Base-by-base conservation (phyloP, 108 stramenopile species). In the Cyclotella choctawhatcheeana region DNA sequence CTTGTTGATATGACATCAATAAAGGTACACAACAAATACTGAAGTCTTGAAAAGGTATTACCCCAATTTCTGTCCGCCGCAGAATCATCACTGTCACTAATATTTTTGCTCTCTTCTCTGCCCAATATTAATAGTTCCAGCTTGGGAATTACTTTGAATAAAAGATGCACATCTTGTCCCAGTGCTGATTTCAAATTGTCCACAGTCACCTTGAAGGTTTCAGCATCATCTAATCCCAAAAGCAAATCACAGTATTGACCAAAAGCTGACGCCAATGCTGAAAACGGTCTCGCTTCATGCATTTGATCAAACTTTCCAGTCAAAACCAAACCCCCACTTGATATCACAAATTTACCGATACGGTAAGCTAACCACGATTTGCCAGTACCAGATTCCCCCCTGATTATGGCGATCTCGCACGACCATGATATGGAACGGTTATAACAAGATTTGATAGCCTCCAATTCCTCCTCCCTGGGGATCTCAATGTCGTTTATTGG, bases 231-330 rank as follows among this genome's bases (percentile, higher is more conserved):
- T 0, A n/a, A n/a, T n/a, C n/a, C n/a, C n/a, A 54, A 21, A 21
- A 67, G 26, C 0, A 18, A 37, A 20, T 54, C 66, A 44, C 69
- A 71, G 18, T 71, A 71, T 20, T 61, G 17, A 37, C 44, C n/a
- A 18, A 61, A 71, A 16, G 55, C 47, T n/a, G 47, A 59, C n/a
- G 40, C 60, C 14, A 71, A 22, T n/a, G 60, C 43, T 1, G 60
- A 44, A 24, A 62, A 45, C 6, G 69, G 69, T 16, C 45, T 25
- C 16, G 44, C 25, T 32, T 33, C 16, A 18, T 60, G 24, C n/a
- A n/a, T n/a, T 8, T 40, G 12, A 45, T 71, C 60, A 21, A 44
- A 71, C 21, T 61, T 60, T 0, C 60, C 69, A 22, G 69, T n/a
- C 27, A 71, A 8, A 16, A 71, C 33, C 17, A 45, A 44, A 20